Evolutionary conservation across 345 rosid genomes (phyloP), one percentile per base, ranked within the genome.

Genomic region (Clausena lansium): DNA sequence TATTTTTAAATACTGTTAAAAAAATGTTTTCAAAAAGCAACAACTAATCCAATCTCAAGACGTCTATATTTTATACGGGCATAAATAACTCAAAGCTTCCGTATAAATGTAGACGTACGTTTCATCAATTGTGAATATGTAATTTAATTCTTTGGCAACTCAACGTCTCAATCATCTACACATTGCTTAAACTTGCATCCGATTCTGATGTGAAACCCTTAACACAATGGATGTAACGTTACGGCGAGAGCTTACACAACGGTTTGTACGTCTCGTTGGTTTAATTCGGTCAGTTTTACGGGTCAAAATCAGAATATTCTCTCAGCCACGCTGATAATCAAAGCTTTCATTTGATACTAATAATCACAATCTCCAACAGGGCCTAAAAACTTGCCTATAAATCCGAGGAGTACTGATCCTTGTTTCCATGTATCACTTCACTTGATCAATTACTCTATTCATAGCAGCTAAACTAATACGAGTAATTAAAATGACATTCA

Each of bases 401-500:
- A 52, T 52, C 57, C 57, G 22, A 52, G 57, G 57, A 52, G 57
- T 5, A 52, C 22, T 4, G 22, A 17, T 45, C 2, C 22, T 52
- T 5, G 22, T 52, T 17, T 52, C 57, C 57, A 17, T 52, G 57
- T 17, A 15, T 17, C 57, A 5, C 57, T 52, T 52, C 57, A 4
- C 57, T 52, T 17, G 57, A 52, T 52, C 57, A 17, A 52, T 52
- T 4, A 5, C 57, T 52, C 57, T 52, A 5, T 4, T 5, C 57
- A 17, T 4, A 17, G 57, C 22, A 52, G 20, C 57, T 17, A 52
- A 52, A 15, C 22, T 15, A 52, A 52, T 17, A 52, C 57, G 7
- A 52, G 22, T 52, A 52, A 5, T 19, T 15, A 1, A 52, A 24
- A 78, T 76, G 84, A 76, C 64, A 36, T 67, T 50, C 66, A 4